Evolutionary conservation across 768 basidiomycete genomes (phyloP).

Genomic region (Leucosporidium yakuticum): DNA sequence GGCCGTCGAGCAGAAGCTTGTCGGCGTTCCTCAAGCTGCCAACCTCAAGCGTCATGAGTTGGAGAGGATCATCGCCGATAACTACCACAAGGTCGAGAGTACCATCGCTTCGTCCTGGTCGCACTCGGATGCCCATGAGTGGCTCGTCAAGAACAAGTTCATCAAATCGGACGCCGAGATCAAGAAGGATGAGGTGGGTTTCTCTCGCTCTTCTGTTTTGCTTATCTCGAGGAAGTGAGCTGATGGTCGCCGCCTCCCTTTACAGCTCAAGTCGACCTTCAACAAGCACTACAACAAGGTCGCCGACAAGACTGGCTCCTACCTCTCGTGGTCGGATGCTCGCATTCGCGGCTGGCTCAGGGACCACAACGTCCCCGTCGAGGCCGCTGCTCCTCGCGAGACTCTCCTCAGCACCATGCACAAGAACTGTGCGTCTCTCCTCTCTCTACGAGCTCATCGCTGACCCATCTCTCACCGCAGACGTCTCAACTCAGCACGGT

Average conservation of each 20-base stretch:
- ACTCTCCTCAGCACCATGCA: constrained; percentile 61
- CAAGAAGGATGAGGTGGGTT: constrained; percentile 59
- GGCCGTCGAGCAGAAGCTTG: constrained; percentile 34
- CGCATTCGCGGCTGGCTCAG: constrained; percentile 83
- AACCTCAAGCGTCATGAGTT: constrained; percentile 62
- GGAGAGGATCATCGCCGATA: constrained; percentile 64
- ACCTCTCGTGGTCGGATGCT: constrained; percentile 87
- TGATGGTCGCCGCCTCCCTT: too few relatives aligned
- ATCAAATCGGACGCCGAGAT: constrained; percentile 55
- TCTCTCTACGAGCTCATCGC: constrained; percentile 6
- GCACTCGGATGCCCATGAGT: constrained; percentile 63
- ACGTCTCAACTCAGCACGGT: constrained; percentile 61
- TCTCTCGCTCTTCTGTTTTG: too few relatives aligned
- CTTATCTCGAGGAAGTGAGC: neutral
- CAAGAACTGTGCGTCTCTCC: constrained; percentile 37
- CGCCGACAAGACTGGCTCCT: constrained; percentile 54
- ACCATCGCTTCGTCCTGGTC: constrained; percentile 65
- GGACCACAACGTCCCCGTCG: constrained; percentile 58
- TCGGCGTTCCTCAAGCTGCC: constrained; percentile 18
- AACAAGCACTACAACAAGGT: constrained; percentile 55
- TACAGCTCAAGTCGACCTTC: constrained; percentile 55
- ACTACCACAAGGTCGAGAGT: constrained; percentile 58
- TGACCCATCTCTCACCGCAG: constrained; percentile 42
- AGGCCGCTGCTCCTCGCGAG: constrained; percentile 53
- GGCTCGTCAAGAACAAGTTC: constrained; percentile 70